These are phyloP conservation scores for Erythrophleum ivorense DNA, from an alignment of 331 rosid species.

Conservation along the genomic window DNA sequence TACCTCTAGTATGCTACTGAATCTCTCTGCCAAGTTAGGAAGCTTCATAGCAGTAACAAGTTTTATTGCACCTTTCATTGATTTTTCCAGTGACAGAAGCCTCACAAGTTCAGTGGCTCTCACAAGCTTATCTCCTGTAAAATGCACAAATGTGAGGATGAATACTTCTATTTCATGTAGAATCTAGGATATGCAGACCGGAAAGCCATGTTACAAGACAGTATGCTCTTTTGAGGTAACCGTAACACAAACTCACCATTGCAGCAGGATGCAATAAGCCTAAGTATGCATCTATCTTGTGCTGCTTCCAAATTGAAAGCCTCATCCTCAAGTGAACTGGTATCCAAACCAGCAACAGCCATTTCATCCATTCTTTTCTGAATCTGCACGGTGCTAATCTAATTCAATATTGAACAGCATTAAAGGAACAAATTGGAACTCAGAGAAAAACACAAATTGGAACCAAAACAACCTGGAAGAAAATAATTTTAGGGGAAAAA, in stretches of 20 bases:
- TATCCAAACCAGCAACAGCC: constrained; percentile 66
- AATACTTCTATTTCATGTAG: constrained; percentile 9
- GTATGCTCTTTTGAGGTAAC: neutral
- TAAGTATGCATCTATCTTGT: constrained; percentile 91
- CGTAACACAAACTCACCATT: constrained; percentile 58
- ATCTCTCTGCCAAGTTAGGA: constrained; percentile 92
- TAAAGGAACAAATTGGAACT: constrained; percentile 10
- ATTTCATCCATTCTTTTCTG: constrained; percentile 78
- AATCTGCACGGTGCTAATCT: constrained; percentile 56
- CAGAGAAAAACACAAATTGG: neutral
- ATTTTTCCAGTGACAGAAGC: constrained; percentile 85
- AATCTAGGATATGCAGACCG: constrained; percentile 34
- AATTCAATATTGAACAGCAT: constrained; percentile 26
- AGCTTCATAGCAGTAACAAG: constrained; percentile 89
- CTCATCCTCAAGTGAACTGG: constrained; percentile 76
- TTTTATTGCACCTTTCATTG: constrained; percentile 92
- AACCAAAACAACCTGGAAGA: constrained; percentile 7
- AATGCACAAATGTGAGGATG: neutral
- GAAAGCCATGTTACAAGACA: neutral
- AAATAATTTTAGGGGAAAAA: neutral
- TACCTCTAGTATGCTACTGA: constrained; percentile 88
- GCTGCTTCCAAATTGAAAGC: constrained; percentile 87
- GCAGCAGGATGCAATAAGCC: constrained; percentile 96
- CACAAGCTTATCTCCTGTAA: constrained; percentile 91
- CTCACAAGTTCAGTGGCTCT: constrained; percentile 91